Conservation (phyloP, 805 yeast genomes). For the Wickerhamiella occidentalis region DNA sequence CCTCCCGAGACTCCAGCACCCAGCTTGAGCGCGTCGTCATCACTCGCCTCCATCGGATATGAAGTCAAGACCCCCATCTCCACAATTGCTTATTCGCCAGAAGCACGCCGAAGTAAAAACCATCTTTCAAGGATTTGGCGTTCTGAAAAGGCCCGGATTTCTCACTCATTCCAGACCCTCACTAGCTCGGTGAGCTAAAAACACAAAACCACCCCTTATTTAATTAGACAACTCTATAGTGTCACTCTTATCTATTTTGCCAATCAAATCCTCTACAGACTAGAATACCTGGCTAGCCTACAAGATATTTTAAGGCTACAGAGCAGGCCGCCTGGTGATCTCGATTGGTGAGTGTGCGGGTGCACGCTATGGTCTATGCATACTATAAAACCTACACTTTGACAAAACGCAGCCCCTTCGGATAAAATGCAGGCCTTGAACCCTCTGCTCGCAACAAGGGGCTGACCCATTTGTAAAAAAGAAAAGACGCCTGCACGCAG, state of each 20-base stretch:
- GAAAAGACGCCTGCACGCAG: not conserved
- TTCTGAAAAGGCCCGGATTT: slow-evolving; percentile 10
- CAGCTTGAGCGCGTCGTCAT: slow-evolving; percentile 17
- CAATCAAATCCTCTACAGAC: no score
- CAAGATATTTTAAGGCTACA: no score
- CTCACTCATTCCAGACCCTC: slow-evolving; percentile 9
- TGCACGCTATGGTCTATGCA: no score
- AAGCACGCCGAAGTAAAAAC: slow-evolving; percentile 2
- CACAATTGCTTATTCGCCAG: not conserved
- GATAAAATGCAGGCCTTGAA: no score
- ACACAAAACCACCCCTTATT: not conserved
- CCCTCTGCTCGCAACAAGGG: no score
- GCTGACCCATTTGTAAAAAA: not conserved
- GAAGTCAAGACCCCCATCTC: slow-evolving; percentile 8
- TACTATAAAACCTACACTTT: no score
- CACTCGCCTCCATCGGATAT: slow-evolving; percentile 12
- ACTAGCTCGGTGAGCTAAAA: slow-evolving; percentile 9
- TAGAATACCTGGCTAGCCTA: no score
- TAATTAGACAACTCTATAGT: not conserved
- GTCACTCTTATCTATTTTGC: slow-evolving; percentile 6
- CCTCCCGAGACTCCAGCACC: slow-evolving; percentile 10
- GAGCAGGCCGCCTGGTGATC: no score
- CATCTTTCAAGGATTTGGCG: slow-evolving; percentile 10
- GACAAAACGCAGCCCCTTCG: no score
- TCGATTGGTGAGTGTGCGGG: no score